phyloP scores from a whole-genome alignment of 192 early-diverging fungal species.

The Endogone sp. region DNA sequence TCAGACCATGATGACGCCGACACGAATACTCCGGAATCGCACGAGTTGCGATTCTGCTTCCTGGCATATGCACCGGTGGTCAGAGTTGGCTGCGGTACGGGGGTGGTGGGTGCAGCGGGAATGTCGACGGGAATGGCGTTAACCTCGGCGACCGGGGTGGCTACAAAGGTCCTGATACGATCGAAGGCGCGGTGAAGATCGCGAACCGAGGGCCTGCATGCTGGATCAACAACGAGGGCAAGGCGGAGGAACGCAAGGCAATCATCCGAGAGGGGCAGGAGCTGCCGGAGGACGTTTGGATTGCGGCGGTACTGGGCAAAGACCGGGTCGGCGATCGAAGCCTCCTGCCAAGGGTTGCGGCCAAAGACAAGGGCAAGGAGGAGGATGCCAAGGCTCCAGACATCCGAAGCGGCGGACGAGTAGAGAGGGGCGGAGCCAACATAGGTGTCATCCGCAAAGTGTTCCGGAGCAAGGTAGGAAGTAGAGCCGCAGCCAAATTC shows the following conservation, averaged over 20 bases:
- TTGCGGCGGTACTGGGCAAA: slow-evolving; percentile 48
- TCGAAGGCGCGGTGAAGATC: slow-evolving; percentile 22
- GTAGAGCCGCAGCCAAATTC: slow-evolving; percentile 88
- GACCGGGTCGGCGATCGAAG: slow-evolving; percentile 39
- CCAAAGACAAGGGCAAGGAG: slow-evolving; percentile 73
- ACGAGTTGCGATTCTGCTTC: slow-evolving; percentile 1
- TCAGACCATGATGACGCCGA: slow-evolving; percentile 28
- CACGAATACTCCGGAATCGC: slow-evolving; percentile 30
- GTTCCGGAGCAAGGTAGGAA: slow-evolving; percentile 85
- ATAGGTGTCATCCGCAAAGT: slow-evolving; percentile 30
- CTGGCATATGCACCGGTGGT: slow-evolving; percentile 2
- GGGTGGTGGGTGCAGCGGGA: slow-evolving; percentile 8
- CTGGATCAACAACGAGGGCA: slow-evolving; percentile 41
- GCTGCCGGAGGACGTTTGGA: slow-evolving; percentile 42
- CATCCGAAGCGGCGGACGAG: slow-evolving; percentile 62
- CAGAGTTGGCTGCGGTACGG: background rate
- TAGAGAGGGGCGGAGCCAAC: slow-evolving; percentile 30
- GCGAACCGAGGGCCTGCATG: slow-evolving; percentile 31
- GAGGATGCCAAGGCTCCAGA: slow-evolving; percentile 78
- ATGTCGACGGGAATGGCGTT: slow-evolving; percentile 18
- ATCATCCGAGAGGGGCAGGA: slow-evolving; percentile 49
- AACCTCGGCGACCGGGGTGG: slow-evolving; percentile 10
- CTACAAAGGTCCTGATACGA: slow-evolving; percentile 8
- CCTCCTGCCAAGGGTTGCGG: slow-evolving; percentile 77
- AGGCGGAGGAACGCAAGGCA: slow-evolving; percentile 37